These are phyloP conservation scores for Coelastrella sp. DNA, from an alignment of 139 green algal species.

Conservation along the genomic window DNA sequence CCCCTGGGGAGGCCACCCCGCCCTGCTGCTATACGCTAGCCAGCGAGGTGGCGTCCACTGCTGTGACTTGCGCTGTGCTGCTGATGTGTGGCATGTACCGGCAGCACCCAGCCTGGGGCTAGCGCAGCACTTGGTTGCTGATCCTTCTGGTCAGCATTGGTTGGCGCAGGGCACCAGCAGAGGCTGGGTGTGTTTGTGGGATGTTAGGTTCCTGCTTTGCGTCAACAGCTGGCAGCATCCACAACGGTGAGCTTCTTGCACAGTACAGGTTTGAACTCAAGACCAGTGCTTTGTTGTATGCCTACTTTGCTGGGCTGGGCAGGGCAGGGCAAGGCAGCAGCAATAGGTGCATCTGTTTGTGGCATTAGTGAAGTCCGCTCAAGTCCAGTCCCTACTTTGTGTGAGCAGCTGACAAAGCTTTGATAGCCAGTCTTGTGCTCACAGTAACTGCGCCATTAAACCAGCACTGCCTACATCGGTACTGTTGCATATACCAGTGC, in stretches of 20 bases:
- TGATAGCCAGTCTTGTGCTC: no score
- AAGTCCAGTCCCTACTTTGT: no score
- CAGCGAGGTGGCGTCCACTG: constrained; percentile 80
- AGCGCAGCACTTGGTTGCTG: constrained; percentile 64
- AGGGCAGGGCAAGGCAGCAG: background rate
- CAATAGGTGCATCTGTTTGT: background rate
- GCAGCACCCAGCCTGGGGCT: constrained; percentile 57
- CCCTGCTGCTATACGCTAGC: constrained; percentile 77
- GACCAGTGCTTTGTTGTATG: no score
- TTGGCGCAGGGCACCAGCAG: constrained; percentile 44
- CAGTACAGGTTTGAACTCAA: no score
- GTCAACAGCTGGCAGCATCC: constrained; percentile 66
- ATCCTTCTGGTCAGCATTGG: constrained; percentile 57
- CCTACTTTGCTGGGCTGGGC: no score
- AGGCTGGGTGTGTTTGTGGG: constrained; percentile 70
- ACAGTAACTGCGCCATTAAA: no score
- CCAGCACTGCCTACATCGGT: no score
- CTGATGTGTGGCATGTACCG: constrained; percentile 75
- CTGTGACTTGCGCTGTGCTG: constrained; percentile 79
- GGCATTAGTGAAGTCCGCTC: background rate
- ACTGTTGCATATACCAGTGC: no score
- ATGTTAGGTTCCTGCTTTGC: constrained; percentile 83
- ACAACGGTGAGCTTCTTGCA: constrained; percentile 1
- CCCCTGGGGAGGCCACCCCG: constrained; percentile 59
- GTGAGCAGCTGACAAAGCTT: no score